Conservation (phyloP, 1,284 basidiomycete genomes). For the Caloboletus firmus region DNA sequence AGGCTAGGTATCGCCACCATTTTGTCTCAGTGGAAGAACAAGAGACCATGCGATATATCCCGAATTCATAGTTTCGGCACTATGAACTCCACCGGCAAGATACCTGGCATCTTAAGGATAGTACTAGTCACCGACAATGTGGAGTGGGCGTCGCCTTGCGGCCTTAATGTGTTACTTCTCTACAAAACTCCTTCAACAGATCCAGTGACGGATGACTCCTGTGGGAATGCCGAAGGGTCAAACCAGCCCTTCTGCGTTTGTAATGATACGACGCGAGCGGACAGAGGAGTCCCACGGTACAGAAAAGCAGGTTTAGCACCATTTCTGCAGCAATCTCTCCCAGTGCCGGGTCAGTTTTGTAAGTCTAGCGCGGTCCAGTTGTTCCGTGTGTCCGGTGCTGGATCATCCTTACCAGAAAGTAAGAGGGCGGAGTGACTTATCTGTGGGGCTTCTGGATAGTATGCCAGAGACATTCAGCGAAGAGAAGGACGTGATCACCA, state of each 20-base stretch:
- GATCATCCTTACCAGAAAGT: constrained; percentile 9
- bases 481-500: constrained; percentile 12
- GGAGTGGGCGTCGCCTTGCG: background rate
- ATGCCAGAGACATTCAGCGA: constrained; percentile 7
- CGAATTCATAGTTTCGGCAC: constrained; percentile 2
- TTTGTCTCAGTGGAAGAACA: background rate
- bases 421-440: constrained; percentile 15
- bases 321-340: constrained; percentile 42
- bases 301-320: constrained; percentile 20
- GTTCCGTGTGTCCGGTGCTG: constrained; percentile 17
- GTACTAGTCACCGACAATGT: too few relatives aligned
- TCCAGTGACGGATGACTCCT: background rate
- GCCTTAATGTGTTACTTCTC: constrained; percentile 15
- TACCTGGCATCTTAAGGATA: too few relatives aligned
- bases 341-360: constrained; percentile 28
- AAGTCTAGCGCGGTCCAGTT: constrained; percentile 23
- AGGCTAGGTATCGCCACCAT: too few relatives aligned
- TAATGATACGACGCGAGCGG: constrained; percentile 5
- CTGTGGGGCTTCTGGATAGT: constrained; percentile 13
- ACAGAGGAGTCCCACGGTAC: background rate
- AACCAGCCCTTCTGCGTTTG: constrained; percentile 18
- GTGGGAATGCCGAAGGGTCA: constrained; percentile 6
- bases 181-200: background rate
- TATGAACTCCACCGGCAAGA: too few relatives aligned
- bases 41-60: constrained; percentile 1